Evolutionary conservation across 2,329 filamentous ascomycete genomes (phyloP).

Genomic region (Fusarium continuum): DNA sequence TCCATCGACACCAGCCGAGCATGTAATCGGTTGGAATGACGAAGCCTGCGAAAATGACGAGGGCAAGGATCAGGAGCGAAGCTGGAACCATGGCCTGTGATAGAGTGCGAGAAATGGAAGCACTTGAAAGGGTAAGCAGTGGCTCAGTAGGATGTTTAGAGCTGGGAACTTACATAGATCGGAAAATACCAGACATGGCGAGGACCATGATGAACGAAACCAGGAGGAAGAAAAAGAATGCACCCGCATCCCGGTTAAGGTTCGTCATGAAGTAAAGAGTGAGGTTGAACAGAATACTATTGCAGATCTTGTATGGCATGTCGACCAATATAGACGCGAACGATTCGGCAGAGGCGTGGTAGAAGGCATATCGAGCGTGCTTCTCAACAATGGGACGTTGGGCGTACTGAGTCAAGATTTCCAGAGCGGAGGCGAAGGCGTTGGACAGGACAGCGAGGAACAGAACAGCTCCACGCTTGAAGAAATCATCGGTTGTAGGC

Average conservation of each 20-base stretch:
- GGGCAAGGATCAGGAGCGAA: slow-evolving; percentile 49
- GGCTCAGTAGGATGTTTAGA: accelerated
- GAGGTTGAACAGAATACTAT: slow-evolving; percentile 54
- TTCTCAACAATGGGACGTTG: slow-evolving; percentile 53
- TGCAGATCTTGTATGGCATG: slow-evolving; percentile 54
- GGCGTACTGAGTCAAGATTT: slow-evolving; percentile 52
- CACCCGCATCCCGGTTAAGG: slow-evolving; percentile 54
- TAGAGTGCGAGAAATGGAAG: slow-evolving; percentile 61
- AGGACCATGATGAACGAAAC: slow-evolving; percentile 63
- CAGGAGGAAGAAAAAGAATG: slow-evolving; percentile 59
- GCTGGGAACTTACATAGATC: slow-evolving; percentile 41
- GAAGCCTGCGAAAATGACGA: slow-evolving; percentile 60
- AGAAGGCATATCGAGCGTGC: slow-evolving; percentile 52
- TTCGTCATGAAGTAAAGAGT: slow-evolving; percentile 61
- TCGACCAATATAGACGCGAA: slow-evolving; percentile 53
- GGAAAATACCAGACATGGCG: slow-evolving; percentile 72
- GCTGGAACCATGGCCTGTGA: slow-evolving; percentile 56
- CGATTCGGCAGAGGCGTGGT: slow-evolving; percentile 50
- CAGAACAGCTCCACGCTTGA: slow-evolving; percentile 54
- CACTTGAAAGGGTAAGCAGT: slow-evolving; percentile 23
- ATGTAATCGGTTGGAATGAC: slow-evolving; percentile 56
- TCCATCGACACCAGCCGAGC: slow-evolving; percentile 74
- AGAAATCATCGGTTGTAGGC: slow-evolving; percentile 25
- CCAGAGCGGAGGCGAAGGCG: slow-evolving; percentile 53
- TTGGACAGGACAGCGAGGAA: slow-evolving; percentile 66